Conservation (phyloP, 192 early-diverging fungal genomes). For the Coemansia furcata region DNA sequence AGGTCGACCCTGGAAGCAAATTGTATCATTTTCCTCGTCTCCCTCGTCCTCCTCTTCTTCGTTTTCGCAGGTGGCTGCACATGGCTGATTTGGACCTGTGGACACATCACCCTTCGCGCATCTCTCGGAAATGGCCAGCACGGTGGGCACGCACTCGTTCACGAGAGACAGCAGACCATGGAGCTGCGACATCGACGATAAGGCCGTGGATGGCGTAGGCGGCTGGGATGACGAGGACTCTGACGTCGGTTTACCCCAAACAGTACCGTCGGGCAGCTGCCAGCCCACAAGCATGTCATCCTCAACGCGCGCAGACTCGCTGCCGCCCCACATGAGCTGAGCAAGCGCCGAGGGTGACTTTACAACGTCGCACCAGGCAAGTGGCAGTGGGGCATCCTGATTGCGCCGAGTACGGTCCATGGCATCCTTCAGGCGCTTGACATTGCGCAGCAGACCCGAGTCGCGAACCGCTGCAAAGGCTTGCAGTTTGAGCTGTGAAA, state of each 20-base stretch:
- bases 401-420: conserved; percentile 19
- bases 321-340: conserved; percentile 21
- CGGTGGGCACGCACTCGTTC: conserved; percentile 20
- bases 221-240: background rate
- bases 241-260: conserved; percentile 20
- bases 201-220: background rate
- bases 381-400: background rate
- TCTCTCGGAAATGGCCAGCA: conserved; percentile 13
- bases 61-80: background rate
- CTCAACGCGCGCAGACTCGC: conserved; percentile 7
- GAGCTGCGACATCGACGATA: conserved; percentile 17
- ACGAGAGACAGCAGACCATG: conserved; percentile 17
- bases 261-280: conserved; percentile 43
- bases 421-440: background rate
- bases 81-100: background rate
- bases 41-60: conserved; percentile 11
- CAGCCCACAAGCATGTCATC: conserved; percentile 35
- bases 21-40: conserved; percentile 22
- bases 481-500: conserved; percentile 15
- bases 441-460: conserved; percentile 8
- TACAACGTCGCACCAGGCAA: conserved; percentile 9
- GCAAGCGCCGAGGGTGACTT: conserved; percentile 10
- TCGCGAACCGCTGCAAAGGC: conserved; percentile 20
- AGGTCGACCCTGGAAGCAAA: conserved; percentile 40
- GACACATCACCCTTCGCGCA: background rate